Base-by-base conservation (phyloP, 2,329 filamentous ascomycete genomes). In the Aspergillus ochraceoroseus region DNA sequence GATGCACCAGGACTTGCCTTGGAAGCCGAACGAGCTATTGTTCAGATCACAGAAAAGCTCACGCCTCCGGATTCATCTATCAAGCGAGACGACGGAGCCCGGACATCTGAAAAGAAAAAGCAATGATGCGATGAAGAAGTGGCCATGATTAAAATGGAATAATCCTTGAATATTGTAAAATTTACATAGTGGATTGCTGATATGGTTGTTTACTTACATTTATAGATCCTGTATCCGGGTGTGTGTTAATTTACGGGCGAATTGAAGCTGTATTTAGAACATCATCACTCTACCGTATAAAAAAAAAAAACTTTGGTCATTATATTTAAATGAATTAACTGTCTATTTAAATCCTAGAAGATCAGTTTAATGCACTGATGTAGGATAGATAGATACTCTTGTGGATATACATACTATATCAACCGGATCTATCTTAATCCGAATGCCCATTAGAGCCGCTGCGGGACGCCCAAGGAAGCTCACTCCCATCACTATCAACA, bases 21-120 rank as follows among this genome's bases (percentile, higher is more conserved):
- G 11, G 85, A 89, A 59, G 72, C 88, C 0, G 84, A 89, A 56
- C 71, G 85, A 29, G 85, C 85, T 4, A 79, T 87, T 43, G 80
- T 80, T 71, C 85, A 90, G 63, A 81, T 89, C 2, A 74, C 62
- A 22, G 59, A 66, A 39, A 58, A 65, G 26, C 51, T 70, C 6
- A 43, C 57, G 25, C 42, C 53, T 6, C 40, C 58, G 28, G 43
- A 52, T 23, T 33, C 46, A 25, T 38, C 52, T 13, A 36, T 46
- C 8, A 44, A 58, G 17, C 37, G 58, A 23, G 41, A 40, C 2
- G 20, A 42, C 4, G 42, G 29, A n/a, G 35, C 47, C 8, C 38
- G 22, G 36, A 5, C 17, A 2, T 41, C 36, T 3, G 30, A 51
- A 19, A 56, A 56, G 41, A 59, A 60, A 28, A 33, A 57, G 5